phyloP scores from a whole-genome alignment of 352 stramenopile species.

The Globisporangium splendens region DNA sequence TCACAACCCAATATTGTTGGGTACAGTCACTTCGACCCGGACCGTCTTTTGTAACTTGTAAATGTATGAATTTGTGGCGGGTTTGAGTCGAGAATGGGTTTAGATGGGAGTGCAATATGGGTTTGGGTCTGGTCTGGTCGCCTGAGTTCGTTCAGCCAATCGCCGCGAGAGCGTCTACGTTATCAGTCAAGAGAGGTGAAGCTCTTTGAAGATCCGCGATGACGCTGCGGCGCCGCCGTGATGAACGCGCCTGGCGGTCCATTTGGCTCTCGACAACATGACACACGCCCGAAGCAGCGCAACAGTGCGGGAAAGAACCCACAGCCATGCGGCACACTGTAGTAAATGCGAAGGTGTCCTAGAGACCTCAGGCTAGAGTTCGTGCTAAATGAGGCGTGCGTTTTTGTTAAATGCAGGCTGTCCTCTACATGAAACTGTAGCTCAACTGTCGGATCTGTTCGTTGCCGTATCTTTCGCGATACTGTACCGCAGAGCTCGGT shows the following conservation, averaged over 20 bases:
- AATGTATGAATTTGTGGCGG: background rate
- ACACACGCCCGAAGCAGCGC: background rate
- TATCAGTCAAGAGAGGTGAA: conserved; percentile 7
- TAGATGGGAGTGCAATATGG: background rate
- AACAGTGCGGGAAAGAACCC: background rate
- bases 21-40: too few relatives aligned
- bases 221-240: conserved; percentile 6
- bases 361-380: too few relatives aligned
- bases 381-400: too few relatives aligned
- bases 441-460: background rate
- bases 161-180: conserved; percentile 9
- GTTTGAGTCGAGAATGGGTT: background rate
- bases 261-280: conserved; percentile 1
- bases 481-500: background rate
- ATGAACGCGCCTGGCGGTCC: background rate
- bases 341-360: too few relatives aligned
- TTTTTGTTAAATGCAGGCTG: too few relatives aligned
- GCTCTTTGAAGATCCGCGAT: conserved; percentile 16
- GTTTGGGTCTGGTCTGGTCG: background rate
- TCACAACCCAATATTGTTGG: too few relatives aligned
- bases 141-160: conserved; percentile 6
- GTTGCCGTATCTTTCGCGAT: background rate
- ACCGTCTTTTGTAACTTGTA: too few relatives aligned
- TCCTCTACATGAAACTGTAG: too few relatives aligned
- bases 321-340: too few relatives aligned